phyloP scores from a whole-genome alignment of 2,329 filamentous ascomycete species.

The Sclerotinia subarctica region DNA sequence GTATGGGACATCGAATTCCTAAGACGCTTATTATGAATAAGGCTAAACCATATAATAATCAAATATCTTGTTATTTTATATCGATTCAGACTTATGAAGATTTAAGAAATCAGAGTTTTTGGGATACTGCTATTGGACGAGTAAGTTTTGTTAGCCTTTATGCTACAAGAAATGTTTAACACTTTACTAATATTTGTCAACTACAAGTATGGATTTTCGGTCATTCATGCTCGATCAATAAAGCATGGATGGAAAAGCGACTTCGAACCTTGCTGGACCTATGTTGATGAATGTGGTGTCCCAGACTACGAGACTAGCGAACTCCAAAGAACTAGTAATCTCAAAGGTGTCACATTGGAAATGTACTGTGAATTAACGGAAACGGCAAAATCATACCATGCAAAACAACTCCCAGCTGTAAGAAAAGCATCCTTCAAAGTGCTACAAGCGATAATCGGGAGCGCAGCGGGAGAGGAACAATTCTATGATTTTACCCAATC shows the following conservation, averaged over 20 bases:
- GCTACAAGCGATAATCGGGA: background rate
- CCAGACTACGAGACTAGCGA: background rate
- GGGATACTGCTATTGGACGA: conserved; percentile 3
- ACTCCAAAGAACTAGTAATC: background rate
- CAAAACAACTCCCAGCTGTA: background rate
- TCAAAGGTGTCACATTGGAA: background rate
- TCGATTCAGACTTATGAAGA: conserved; percentile 14
- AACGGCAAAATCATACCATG: background rate
- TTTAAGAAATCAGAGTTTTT: conserved; percentile 1
- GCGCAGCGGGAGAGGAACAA: background rate
- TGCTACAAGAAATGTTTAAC: background rate
- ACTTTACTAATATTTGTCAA: background rate
- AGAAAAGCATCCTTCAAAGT: background rate
- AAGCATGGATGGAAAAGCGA: background rate
- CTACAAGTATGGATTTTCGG: background rate
- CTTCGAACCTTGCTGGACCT: background rate
- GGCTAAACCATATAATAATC: background rate
- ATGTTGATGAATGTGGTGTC: background rate
- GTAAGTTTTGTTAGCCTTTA: background rate
- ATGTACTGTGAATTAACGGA: background rate
- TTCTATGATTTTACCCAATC: conserved; percentile 4
- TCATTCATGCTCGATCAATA: conserved; percentile 9
- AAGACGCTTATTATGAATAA: background rate
- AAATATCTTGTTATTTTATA: background rate
- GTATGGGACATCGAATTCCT: accelerated